Evolutionary conservation across 306 rosid species (phyloP), one percentile per base, ranked within the genome.

Genomic region (Boehmeria nivea): DNA sequence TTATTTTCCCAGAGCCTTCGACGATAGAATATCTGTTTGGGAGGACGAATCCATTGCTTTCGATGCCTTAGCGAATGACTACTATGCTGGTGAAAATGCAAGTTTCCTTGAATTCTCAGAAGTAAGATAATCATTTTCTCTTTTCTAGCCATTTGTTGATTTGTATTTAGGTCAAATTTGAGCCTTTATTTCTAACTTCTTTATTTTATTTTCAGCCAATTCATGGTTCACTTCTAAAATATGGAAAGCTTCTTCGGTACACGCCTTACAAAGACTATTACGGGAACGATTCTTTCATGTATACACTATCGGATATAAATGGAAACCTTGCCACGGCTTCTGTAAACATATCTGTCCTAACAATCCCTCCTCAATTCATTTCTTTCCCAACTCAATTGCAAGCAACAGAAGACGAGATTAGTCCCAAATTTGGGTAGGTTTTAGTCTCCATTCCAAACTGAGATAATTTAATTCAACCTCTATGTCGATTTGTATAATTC

Each of bases 1-100:
- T 47, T 88, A 88, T 74, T 85, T 88, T 68, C 96, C 95, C 20
- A 80, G 51, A 43, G 96, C 94, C 26, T 70, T 47, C 43, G 65
- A 74, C 60, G 95, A 88, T 76, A 59, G 67, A 40, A 21, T 82
- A 55, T 76, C 73, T 21, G 74, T 82, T 23, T 83, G 95, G 97
- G 97, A 88, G 81, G 91, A 76, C 42, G 77, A 88, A 66, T 88
- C 97, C 16, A 75, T 81, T 53, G 88, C 84, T 62, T 55, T 83
- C 64, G 80, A 85, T 72, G 75, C 54, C 59, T 71, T 88, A 24
- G 86, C 68, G 64, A 88, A 88, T 66, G 97, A 85, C 70, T 80
- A 64, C 78, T 78, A 76, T 78, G 85, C 95, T n/a, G 95, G 85
- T 58, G 76, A 72, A 51, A 78, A 74, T 70, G 84, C 95, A 53